Percentiles rank a stretch among this genome's conserved stretches.
These are phyloP conservation scores for Aureobasidium uvarum DNA, from an alignment of 2,329 filamentous ascomycete species.

Conservation along the genomic window DNA sequence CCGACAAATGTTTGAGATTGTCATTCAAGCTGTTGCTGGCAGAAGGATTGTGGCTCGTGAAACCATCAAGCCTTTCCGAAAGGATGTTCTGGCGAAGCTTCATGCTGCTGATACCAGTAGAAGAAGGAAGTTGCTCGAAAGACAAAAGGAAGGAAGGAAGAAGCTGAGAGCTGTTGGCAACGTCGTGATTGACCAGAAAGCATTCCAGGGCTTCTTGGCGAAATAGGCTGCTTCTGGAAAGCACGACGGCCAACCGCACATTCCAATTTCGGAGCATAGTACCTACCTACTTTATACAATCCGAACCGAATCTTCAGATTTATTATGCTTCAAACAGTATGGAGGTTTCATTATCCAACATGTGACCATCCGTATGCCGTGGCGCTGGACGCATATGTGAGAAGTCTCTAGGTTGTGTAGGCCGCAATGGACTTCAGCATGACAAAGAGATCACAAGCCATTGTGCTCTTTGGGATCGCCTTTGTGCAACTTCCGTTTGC, in stretches of 20 bases:
- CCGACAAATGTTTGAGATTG: conserved; percentile 93
- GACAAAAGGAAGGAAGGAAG: conserved; percentile 95
- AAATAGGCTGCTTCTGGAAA: conserved; percentile 53
- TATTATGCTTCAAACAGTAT: not conserved
- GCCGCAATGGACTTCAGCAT: not conserved
- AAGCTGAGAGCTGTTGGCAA: conserved; percentile 78
- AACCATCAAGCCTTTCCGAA: conserved; percentile 93
- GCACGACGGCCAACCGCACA: not conserved
- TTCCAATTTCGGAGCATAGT: not conserved
- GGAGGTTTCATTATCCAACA: not conserved
- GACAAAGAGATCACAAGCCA: not conserved
- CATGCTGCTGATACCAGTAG: conserved; percentile 86
- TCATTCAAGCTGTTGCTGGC: conserved; percentile 81
- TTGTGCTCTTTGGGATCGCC: not conserved
- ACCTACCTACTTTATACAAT: not conserved
- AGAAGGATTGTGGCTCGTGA: conserved; percentile 83
- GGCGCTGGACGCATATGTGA: not conserved
- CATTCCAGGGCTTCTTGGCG: conserved; percentile 89
- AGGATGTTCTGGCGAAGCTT: conserved; percentile 89
- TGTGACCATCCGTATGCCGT: not conserved
- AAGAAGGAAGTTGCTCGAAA: conserved; percentile 84
- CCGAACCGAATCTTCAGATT: not conserved
- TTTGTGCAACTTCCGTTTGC: conserved; percentile 2
- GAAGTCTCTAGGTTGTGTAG: not conserved
- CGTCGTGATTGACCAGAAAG: conserved; percentile 92